Conservation (phyloP, 2,329 filamentous ascomycete species). For the Stagonosporopsis chrysanthemi region DNA sequence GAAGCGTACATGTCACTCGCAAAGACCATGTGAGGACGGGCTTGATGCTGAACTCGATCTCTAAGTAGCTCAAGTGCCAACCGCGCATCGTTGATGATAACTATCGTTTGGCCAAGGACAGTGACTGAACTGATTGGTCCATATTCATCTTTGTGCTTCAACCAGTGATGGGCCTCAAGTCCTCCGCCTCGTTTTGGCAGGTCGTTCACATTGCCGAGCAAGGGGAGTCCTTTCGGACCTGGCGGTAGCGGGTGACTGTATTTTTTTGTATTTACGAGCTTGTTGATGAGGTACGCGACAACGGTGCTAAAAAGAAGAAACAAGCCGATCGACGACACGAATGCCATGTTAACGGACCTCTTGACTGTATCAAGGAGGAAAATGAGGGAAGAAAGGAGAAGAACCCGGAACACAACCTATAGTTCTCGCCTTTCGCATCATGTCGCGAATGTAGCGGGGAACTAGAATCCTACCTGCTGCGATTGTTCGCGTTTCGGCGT, state of each 20-base stretch:
- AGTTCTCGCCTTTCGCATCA: slow-evolving; percentile 2
- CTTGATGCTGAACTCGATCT: slow-evolving; percentile 31
- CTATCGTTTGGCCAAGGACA: slow-evolving; percentile 38
- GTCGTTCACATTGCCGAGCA: slow-evolving; percentile 61
- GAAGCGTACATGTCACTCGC: slow-evolving; percentile 35
- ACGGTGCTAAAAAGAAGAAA: slow-evolving; percentile 18
- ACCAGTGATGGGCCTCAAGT: slow-evolving; percentile 55
- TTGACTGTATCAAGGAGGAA: neutral
- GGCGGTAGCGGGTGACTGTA: slow-evolving; percentile 53
- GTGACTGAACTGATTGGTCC: slow-evolving; percentile 44
- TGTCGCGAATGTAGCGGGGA: slow-evolving; percentile 3
- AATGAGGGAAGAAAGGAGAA: neutral
- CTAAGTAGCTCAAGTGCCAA: slow-evolving; percentile 36
- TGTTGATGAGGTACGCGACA: slow-evolving; percentile 22
- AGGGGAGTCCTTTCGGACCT: slow-evolving; percentile 57
- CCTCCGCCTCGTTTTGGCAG: slow-evolving; percentile 50
- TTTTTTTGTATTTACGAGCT: slow-evolving; percentile 14
- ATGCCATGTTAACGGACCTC: slow-evolving; percentile 11
- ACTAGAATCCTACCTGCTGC: slow-evolving; percentile 1
- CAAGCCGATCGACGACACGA: slow-evolving; percentile 31
- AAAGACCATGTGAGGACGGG: slow-evolving; percentile 34
- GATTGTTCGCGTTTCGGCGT: slow-evolving; percentile 9
- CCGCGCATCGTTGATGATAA: slow-evolving; percentile 40
- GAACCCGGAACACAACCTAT: neutral
- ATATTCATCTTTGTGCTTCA: slow-evolving; percentile 52